A percentile compares a stretch with the other conserved stretches of the same genome.
phyloP scores from a whole-genome alignment of 2,329 filamentous ascomycete species.

The Phialophora chinensis region DNA sequence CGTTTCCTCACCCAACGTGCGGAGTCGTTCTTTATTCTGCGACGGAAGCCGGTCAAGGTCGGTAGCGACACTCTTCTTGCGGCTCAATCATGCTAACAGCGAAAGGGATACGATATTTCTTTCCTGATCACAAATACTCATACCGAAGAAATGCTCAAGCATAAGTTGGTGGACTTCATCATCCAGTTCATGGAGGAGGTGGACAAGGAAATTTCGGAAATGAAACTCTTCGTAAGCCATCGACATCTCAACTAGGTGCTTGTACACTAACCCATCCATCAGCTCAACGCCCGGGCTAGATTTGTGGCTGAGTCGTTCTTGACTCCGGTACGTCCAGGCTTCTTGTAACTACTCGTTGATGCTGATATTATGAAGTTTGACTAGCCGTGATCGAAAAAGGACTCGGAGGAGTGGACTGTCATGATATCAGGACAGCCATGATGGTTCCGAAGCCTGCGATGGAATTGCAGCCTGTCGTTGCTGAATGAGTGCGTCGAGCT shows the following conservation, averaged over 20 bases:
- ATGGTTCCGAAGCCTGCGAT: not conserved
- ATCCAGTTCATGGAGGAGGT: conserved; percentile 99
- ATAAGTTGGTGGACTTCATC: conserved; percentile 98
- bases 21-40: conserved; percentile 94
- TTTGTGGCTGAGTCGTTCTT: conserved; percentile 99
- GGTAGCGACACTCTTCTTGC: conserved; percentile 33
- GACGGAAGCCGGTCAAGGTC: conserved; percentile 94
- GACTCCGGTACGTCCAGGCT: conserved; percentile 72
- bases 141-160: conserved; percentile 97
- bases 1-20: conserved; percentile 94
- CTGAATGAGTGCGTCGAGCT: not conserved
- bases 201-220: conserved; percentile 99
- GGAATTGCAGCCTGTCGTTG: not conserved
- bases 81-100: conserved; percentile 8
- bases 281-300: conserved; percentile 95
- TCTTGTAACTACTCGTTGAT: not conserved
- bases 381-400: conserved; percentile 9
- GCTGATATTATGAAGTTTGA: conserved; percentile 30
- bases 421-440: not conserved
- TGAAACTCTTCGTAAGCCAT: conserved; percentile 88
- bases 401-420: not conserved
- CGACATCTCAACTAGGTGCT: conserved; percentile 4
- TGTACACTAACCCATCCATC: conserved; percentile 44
- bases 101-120: conserved; percentile 93
- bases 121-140: conserved; percentile 99